Evolutionary conservation across 2,329 filamentous ascomycete species (phyloP).

Genomic region (Aspergillus sergii): DNA sequence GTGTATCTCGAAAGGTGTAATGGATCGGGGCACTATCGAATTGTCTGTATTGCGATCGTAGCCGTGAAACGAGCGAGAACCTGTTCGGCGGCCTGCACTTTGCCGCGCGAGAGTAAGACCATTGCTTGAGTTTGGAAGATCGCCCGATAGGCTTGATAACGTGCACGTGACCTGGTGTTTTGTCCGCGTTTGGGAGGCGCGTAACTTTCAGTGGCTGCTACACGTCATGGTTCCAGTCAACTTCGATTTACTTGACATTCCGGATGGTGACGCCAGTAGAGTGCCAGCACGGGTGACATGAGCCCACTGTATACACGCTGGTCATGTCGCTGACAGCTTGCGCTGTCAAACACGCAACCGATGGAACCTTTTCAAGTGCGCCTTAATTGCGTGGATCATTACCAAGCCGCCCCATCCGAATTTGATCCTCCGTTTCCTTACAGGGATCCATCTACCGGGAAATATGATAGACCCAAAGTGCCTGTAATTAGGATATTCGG

Average conservation of each 20-base stretch:
- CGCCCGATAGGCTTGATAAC: constrained; percentile 8
- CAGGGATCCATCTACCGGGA: constrained; percentile 61
- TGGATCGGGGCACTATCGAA: not conserved
- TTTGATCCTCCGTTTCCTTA: constrained; percentile 80
- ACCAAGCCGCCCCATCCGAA: constrained; percentile 75
- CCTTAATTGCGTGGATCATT: constrained; percentile 94
- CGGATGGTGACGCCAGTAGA: not conserved
- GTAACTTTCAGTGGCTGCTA: constrained; percentile 14
- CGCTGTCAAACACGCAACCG: constrained; percentile 23
- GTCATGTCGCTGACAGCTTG: constrained; percentile 29
- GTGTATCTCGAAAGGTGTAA: not conserved
- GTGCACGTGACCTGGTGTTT: constrained; percentile 35
- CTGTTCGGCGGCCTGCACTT: not conserved
- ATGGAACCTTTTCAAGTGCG: constrained; percentile 85
- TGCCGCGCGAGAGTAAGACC: not conserved
- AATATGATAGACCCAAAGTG: constrained; percentile 69
- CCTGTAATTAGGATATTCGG: constrained; percentile 91
- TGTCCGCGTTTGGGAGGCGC: constrained; percentile 24
- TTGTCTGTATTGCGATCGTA: not conserved
- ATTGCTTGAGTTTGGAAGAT: constrained; percentile 8
- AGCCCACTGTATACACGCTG: constrained; percentile 11
- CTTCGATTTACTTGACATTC: not conserved
- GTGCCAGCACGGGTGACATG: constrained; percentile 7
- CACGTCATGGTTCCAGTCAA: constrained; percentile 10
- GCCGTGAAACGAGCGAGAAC: not conserved